Evolutionary conservation across 192 early-diverging fungal species (phyloP), one percentile per base, ranked within the genome.

Genomic region (Polychytrium aggregatum): DNA sequence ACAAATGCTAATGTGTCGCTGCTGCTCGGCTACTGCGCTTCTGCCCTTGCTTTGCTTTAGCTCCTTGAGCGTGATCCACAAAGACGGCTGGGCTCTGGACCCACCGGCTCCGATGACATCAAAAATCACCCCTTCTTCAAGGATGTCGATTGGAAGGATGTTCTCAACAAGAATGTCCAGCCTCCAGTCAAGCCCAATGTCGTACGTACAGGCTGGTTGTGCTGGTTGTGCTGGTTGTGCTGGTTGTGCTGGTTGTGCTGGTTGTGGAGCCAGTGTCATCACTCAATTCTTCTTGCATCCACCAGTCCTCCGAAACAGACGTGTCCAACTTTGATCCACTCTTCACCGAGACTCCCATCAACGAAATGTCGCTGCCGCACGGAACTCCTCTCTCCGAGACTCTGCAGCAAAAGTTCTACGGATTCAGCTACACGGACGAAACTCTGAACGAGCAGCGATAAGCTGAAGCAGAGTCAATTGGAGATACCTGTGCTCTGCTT

Each of bases 111-210:
- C 0, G 59, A 63, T 17, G 76, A 73, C 18, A 65, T 85, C 53
- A 74, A 75, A 52, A 57, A 66, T 20, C 83, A 85, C 47, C 63
- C 67, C 22, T 85, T 77, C 48, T 82, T 83, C 57, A 46, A 56
- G 16, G 68, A 62, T 8, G 62, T 83, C 25, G 79, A 85, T 53
- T 85, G 83, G 83, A 55, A 61, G 20, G 70, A 72, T 43, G 65
- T 85, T 20, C 61, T 71, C 46, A 68, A 66, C 37, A 74, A 79
- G 53, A 62, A 79, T 46, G 65, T 75, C 7, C 69, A 59, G 34
- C 83, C 83, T 33, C 83, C 83, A 24, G 82, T 81, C 60, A 78
- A 81, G 41, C 83, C 83, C 30, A 65, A 73, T 29, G 75, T 82
- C 48, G 62, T 57, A 46, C 60, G 72, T 60, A 27, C n/a, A n/a